These are phyloP conservation scores for Termitomyces sp. DNA, from an alignment of 768 basidiomycete species.

Conservation along the genomic window DNA sequence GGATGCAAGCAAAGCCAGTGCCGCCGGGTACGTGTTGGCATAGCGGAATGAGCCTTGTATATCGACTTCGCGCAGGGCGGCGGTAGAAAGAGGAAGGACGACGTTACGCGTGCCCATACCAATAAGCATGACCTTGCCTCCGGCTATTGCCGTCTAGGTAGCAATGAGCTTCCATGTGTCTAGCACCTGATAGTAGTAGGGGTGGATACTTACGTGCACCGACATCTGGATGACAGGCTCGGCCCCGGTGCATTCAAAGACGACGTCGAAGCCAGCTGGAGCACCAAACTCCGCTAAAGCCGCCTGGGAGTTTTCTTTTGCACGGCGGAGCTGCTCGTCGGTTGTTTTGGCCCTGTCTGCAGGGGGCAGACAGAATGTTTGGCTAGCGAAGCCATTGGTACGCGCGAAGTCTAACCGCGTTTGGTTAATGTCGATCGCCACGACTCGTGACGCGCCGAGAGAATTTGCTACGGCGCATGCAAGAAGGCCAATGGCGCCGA, in stretches of 20 bases:
- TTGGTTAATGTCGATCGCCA: slow-evolving; percentile 83
- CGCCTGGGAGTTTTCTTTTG: slow-evolving; percentile 49
- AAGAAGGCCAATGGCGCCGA: slow-evolving; percentile 90
- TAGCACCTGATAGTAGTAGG: neutral
- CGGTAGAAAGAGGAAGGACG: slow-evolving; percentile 75
- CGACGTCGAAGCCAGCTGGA: slow-evolving; percentile 82
- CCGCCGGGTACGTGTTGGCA: slow-evolving; percentile 86
- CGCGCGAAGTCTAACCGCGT: slow-evolving; percentile 75
- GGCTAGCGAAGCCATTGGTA: slow-evolving; percentile 67
- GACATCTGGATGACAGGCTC: slow-evolving; percentile 90
- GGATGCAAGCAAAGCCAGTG: slow-evolving; percentile 66
- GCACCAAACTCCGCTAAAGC: slow-evolving; percentile 52
- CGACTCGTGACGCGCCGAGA: slow-evolving; percentile 63
- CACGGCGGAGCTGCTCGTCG: slow-evolving; percentile 52
- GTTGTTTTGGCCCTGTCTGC: slow-evolving; percentile 42
- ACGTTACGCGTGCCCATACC: slow-evolving; percentile 92
- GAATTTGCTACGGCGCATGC: slow-evolving; percentile 76
- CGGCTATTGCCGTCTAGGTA: slow-evolving; percentile 67
- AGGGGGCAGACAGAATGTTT: slow-evolving; percentile 58
- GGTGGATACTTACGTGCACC: slow-evolving; percentile 63
- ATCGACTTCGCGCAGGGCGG: slow-evolving; percentile 87
- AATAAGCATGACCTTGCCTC: slow-evolving; percentile 88
- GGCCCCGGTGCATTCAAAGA: slow-evolving; percentile 95
- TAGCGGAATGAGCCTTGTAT: slow-evolving; percentile 90
- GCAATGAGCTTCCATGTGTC: slow-evolving; percentile 9